Evolutionary conservation across 257 asterid species (phyloP).

Genomic region (Solanum bulbocastanum): DNA sequence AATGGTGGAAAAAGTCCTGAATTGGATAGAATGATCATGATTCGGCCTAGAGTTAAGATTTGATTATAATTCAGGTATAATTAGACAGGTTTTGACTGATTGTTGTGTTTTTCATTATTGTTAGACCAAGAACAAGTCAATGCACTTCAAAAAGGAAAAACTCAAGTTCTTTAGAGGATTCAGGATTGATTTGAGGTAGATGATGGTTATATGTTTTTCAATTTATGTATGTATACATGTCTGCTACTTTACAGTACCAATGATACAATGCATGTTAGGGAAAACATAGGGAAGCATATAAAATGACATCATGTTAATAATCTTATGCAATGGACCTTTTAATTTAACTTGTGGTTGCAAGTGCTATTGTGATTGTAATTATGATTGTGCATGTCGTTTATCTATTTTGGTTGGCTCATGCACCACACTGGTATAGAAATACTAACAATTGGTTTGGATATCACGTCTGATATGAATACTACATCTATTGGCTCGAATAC

Average conservation of each 20-base stretch:
- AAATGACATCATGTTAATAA: not conserved
- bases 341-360: not conserved
- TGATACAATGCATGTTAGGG: not conserved
- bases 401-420: not conserved
- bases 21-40: too few relatives aligned
- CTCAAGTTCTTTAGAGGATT: not conserved
- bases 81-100: not conserved
- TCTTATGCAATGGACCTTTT: too few relatives aligned
- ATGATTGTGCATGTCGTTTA: not conserved
- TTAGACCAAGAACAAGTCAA: not conserved
- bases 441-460: too few relatives aligned
- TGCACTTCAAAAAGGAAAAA: not conserved
- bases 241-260: not conserved
- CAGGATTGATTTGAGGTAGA: not conserved
- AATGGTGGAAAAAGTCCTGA: not conserved
- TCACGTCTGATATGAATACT: too few relatives aligned
- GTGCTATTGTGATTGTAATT: not conserved
- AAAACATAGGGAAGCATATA: not conserved
- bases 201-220: not conserved
- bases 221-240: too few relatives aligned
- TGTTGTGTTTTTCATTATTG: not conserved
- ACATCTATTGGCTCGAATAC: not conserved
- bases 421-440: not conserved
- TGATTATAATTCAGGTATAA: not conserved
- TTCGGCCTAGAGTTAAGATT: not conserved